Evolutionary conservation across 441 rosid species (phyloP), one percentile per base, ranked within the genome.

Genomic region (Iberis amara): DNA sequence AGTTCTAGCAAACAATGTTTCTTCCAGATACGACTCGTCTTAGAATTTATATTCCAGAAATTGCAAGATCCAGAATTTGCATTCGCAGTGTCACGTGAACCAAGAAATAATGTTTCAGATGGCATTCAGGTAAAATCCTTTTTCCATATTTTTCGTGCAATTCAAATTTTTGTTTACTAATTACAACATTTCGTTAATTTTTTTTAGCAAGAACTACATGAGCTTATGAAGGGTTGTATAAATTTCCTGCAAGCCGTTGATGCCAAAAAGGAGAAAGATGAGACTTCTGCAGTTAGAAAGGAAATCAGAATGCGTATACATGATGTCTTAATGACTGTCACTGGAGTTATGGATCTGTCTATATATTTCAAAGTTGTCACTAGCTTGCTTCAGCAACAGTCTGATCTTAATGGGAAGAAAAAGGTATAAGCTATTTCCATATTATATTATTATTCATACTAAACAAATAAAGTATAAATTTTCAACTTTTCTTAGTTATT

Each of bases 1-100:
- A 55, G 65, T 66, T 62, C 68, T 40, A 55, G 69, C 43, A 72
- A 61, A 68, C 78, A 77, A 40, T 51, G 65, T 37, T 57, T 65
- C 59, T 18, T 75, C 28, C 79, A 79, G 66, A 67, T 78, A 73
- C 79, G 79, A 42, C 61, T 82, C 46, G 83, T 75, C 36, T 57
- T 82, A 71, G 80, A 80, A 63, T 79, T 94, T 40, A 64, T 75
- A 68, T 75, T 61, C 45, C 68, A 82, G 52, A 83, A 83, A 65
- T 59, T 94, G 78, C 86, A 83, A 73, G 91, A 77, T 61, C 95
- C 98, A 37, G 92, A 87, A 66, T 76, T 94, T 52, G 64, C 72
- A 13, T 78, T 85, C 68, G 63, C 69, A 26, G 76, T 87, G 62
- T 77, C 70, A 69, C 79, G 62, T 50, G 79, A 78, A 54, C 81